Evolutionary conservation across 2,329 filamentous ascomycete species (phyloP).

Genomic region (Thelonectria blattea): DNA sequence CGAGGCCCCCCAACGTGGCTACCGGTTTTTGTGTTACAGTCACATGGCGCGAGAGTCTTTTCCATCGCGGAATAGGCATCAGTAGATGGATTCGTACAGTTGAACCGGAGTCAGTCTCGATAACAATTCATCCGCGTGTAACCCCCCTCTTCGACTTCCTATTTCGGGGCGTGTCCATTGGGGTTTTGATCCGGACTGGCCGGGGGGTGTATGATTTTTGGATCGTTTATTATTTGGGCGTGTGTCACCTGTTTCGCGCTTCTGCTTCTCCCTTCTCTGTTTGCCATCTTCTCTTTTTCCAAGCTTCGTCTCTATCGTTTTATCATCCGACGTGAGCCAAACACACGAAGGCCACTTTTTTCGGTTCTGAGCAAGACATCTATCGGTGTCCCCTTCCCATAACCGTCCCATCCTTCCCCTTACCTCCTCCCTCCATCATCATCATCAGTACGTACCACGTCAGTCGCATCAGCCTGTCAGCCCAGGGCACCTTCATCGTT

Average conservation of each 20-base stretch:
- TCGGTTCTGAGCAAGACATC: not conserved
- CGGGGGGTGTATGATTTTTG: not conserved
- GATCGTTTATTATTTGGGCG: not conserved
- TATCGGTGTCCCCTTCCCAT: not conserved
- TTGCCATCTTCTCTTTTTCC: not conserved
- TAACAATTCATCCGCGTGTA: not conserved
- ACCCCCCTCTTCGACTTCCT: constrained; percentile 8
- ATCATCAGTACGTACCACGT: not conserved
- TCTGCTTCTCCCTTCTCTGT: not conserved
- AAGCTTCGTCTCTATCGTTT: not conserved
- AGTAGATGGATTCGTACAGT: not conserved
- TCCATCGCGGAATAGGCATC: not conserved
- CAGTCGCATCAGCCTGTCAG: not conserved
- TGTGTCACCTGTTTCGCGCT: not conserved
- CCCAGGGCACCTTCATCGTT: too few species aligned
- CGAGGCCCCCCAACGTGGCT: not conserved
- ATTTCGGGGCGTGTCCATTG: not conserved
- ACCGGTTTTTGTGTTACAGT: not conserved
- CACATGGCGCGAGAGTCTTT: not conserved
- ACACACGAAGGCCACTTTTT: not conserved
- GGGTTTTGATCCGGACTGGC: not conserved
- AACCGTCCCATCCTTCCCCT: not conserved
- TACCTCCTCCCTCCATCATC: not conserved
- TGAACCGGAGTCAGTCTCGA: not conserved
- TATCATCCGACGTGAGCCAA: not conserved